A percentile compares a stretch with the other conserved stretches of the same genome.
phyloP scores from a whole-genome alignment of 305 asterid species.

The Solanum hybrid region DNA sequence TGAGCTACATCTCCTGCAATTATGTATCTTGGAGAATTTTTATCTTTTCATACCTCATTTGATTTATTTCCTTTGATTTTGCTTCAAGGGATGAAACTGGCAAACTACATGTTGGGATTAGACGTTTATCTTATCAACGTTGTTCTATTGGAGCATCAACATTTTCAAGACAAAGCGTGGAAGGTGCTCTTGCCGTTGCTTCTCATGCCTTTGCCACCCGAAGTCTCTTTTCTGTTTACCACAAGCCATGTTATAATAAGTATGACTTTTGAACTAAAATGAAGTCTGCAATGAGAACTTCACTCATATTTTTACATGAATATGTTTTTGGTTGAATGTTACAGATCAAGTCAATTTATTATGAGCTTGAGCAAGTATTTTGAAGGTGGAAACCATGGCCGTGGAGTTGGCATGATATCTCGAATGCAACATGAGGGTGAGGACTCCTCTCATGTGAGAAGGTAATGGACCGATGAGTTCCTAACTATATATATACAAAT shows the following conservation, averaged over 20 bases:
- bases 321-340: background rate
- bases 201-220: constrained; percentile 6
- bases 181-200: constrained; percentile 2
- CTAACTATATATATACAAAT: background rate
- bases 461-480: background rate
- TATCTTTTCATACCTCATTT: background rate
- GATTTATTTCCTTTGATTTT: background rate
- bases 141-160: background rate
- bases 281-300: background rate
- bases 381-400: background rate
- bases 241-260: constrained; percentile 1
- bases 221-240: background rate
- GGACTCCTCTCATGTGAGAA: constrained; percentile 4
- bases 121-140: background rate
- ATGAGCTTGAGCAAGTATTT: constrained; percentile 2
- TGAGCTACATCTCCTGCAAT: background rate
- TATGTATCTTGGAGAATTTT: background rate
- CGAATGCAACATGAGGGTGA: background rate
- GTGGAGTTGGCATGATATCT: background rate
- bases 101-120: constrained; percentile 14
- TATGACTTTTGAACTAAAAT: background rate
- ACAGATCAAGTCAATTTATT: constrained; percentile 12
- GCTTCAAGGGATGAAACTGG: constrained; percentile 14
- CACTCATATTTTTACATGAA: background rate
- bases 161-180: constrained; percentile 5